Evolutionary conservation across 2,329 filamentous ascomycete species (phyloP).

Genomic region (Aspergillus uvarum): DNA sequence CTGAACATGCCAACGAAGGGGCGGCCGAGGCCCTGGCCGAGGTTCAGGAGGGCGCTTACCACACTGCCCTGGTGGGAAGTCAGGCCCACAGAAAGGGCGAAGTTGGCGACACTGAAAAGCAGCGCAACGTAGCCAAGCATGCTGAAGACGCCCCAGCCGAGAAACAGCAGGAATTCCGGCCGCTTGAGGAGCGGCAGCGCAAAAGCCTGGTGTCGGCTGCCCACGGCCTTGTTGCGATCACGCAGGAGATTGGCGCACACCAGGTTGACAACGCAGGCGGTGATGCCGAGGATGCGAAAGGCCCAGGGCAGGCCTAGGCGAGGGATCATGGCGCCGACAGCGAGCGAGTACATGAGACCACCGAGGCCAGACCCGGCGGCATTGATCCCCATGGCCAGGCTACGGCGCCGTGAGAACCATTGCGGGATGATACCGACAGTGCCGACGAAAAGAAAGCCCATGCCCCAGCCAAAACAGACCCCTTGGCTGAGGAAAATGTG

Average conservation of each 20-base stretch:
- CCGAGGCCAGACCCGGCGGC: constrained; percentile 61
- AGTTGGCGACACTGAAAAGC: constrained; percentile 64
- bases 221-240: constrained; percentile 59
- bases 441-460: constrained; percentile 63
- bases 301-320: constrained; percentile 59
- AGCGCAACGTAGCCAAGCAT: constrained; percentile 67
- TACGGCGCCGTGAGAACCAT: constrained; percentile 60
- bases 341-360: constrained; percentile 59
- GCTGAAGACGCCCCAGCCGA: constrained; percentile 59
- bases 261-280: constrained; percentile 54
- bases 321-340: constrained; percentile 58
- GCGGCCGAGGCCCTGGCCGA: constrained; percentile 58
- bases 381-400: constrained; percentile 60
- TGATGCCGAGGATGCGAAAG: constrained; percentile 60
- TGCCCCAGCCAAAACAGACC: constrained; percentile 61
- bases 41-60: constrained; percentile 62
- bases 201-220: constrained; percentile 53
- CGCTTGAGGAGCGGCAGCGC: constrained; percentile 54
- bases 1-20: constrained; percentile 64
- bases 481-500: constrained; percentile 62
- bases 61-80: constrained; percentile 59
- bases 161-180: constrained; percentile 57
- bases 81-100: constrained; percentile 60
- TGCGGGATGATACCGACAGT: constrained; percentile 58
- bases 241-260: constrained; percentile 54